Evolutionary conservation across 2,329 filamentous ascomycete species (phyloP).

Genomic region (Aspergillus floridensis): DNA sequence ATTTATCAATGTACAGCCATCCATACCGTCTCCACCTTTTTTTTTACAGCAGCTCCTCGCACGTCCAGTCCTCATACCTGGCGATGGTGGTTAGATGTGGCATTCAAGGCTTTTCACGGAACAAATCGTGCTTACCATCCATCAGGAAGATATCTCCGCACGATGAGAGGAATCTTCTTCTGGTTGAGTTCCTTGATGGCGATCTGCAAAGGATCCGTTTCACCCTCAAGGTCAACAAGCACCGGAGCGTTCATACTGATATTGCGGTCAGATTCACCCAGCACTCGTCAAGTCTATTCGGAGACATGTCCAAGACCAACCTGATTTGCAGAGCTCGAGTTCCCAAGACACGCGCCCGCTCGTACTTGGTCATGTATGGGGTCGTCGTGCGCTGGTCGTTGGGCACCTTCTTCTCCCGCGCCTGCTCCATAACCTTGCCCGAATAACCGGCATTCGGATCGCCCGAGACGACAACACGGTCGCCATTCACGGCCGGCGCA

Average conservation of each 20-base stretch:
- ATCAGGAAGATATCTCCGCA: constrained; percentile 92
- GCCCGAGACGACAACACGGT: constrained; percentile 45
- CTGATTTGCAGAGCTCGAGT: constrained; percentile 95
- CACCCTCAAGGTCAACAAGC: constrained; percentile 91
- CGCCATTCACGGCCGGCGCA: constrained; percentile 38
- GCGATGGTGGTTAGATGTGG: constrained; percentile 11
- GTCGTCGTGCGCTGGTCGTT: constrained; percentile 87
- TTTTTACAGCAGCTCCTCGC: constrained; percentile 76
- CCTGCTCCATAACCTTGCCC: constrained; percentile 56
- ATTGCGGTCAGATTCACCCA: constrained; percentile 4
- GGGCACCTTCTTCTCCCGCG: constrained; percentile 80
- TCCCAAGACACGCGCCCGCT: constrained; percentile 87
- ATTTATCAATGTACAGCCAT: constrained; percentile 19
- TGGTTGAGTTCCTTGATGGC: constrained; percentile 95
- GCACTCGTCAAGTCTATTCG: neutral
- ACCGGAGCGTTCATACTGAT: constrained; percentile 94
- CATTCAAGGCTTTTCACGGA: neutral
- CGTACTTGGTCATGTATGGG: constrained; percentile 99
- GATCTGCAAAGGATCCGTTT: constrained; percentile 96
- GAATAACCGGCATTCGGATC: constrained; percentile 50
- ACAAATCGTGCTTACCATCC: constrained; percentile 67
- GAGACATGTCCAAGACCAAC: constrained; percentile 49
- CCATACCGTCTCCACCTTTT: constrained; percentile 8
- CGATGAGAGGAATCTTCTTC: constrained; percentile 97
- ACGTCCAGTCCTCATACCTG: constrained; percentile 98